Evolutionary conservation across 2,329 filamentous ascomycete species (phyloP), one percentile per base, ranked within the genome.

Genomic region (Sarocladium oryzae): DNA sequence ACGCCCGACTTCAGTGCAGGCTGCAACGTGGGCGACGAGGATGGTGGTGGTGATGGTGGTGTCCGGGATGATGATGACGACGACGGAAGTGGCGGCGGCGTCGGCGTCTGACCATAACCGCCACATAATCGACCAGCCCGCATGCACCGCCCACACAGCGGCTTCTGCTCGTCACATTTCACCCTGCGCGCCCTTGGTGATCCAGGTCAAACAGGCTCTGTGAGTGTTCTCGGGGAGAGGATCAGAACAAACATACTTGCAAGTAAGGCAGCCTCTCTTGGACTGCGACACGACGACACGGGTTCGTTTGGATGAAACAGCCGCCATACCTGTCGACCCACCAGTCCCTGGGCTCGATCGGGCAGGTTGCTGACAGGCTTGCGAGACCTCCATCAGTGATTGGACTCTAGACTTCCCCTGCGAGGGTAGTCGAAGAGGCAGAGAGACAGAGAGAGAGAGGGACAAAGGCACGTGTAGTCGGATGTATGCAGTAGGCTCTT

Each of bases 211-310:
- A 21, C 18, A 26, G 21, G 21, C 40, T 28, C 26, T 40, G 20
- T 4, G 16, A 20, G 20, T 23, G 20, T 8, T 20, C 7, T 21
- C n/a, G 24, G 10, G 13, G 2, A 21, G 32, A 18, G 15, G n/a
- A 9, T 18, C 1, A 10, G 18, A 23, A n/a, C 10, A 13, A 23
- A n/a, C 38, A 5, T 46, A 52, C 50, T 52, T 52, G 50, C 50
- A 46, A 16, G 50, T 52, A 1, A 36, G 15, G 23, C 50, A 52
- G 26, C 50, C 50, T 18, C 30, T 16, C 4, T 26, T 52, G 16
- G 50, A 52, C 40, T 52, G 50, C 16, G 50, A 45, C 18, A 52
- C 38, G 4, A 52, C 50, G 28, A 48, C 50, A 11, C 50, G 38
- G 11, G 28, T 38, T 18, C 38, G 45, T 28, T 48, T 48, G 8